Evolutionary conservation across 345 rosid genomes (phyloP), one percentile per base, ranked within the genome.

Genomic region (Carallia pectinifolia): DNA sequence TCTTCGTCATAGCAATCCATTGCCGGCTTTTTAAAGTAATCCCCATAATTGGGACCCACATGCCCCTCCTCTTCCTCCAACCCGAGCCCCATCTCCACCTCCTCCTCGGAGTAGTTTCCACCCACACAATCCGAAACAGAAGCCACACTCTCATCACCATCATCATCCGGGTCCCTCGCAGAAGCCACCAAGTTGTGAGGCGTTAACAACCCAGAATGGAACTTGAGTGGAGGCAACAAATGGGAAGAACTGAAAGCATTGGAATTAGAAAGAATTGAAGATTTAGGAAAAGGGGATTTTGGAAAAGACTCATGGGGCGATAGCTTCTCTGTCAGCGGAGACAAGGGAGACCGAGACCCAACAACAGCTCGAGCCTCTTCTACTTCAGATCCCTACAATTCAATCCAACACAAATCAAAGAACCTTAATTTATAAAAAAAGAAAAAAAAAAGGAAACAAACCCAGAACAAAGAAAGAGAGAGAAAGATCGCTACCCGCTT

Each of bases 311-410:
- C 81, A 1, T 62, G 74, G 27, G 74, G 79, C 1, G 84, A 58
- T 6, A 77, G 76, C 62, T 74, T 85, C 81, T 87, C 90, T 3
- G 87, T 58, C 39, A 71, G 34, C 17, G 80, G 76, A 38, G 80
- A 77, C 27, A 93, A 85, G 1, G 97, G 98, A 53, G 96, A 89
- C 67, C 96, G 84, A 60, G 50, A 44, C 50, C 50, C 50, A 44
- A 44, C 50, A 44, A 44, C 50, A 44, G 76, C 38, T 38, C 73
- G 80, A 5, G 85, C 80, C 74, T 85, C 92, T 56, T 86, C 82
- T 0, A 13, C 58, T 31, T 81, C 78, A 0, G 87, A 76, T 66
- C 82, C 84, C 88, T 88, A 75, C 0, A 23, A 5, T 7, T 17
- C 29, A 55, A 12, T 12, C 13, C 59, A 55, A 19, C 31, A 55